Percentiles rank a stretch among this genome's conserved stretches.
Conservation (phyloP, 23 red algal species). For the Cyanidium caldarium region DNA sequence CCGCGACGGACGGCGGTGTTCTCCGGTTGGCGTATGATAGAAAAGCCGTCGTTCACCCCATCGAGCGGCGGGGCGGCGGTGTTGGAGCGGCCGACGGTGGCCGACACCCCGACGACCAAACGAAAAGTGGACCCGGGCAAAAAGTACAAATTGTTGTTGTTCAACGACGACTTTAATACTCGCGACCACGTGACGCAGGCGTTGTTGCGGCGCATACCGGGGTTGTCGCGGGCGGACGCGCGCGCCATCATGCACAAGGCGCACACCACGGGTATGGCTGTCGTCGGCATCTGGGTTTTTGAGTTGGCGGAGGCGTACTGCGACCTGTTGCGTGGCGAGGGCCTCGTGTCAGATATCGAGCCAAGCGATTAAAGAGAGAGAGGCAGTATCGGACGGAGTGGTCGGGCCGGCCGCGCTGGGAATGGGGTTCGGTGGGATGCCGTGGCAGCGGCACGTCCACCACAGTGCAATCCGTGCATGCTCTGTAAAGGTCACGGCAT, state of each 20-base stretch:
- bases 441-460: too few relatives aligned
- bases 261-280: constrained; percentile 47
- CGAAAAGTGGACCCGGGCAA: constrained; percentile 54
- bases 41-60: neutral
- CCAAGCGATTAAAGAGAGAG: constrained; percentile 6
- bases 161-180: constrained; percentile 54
- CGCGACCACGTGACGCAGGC: constrained; percentile 45
- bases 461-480: too few relatives aligned
- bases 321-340: constrained; percentile 55
- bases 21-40: too few relatives aligned
- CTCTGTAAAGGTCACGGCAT: too few relatives aligned
- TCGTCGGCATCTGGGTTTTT: constrained; percentile 73
- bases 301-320: constrained; percentile 70
- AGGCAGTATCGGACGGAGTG: too few relatives aligned
- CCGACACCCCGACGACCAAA: constrained; percentile 14
- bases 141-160: constrained; percentile 52
- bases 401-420: too few relatives aligned
- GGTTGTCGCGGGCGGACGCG: constrained; percentile 29
- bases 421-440: too few relatives aligned
- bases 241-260: constrained; percentile 54
- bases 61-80: neutral
- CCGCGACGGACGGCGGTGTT: too few relatives aligned
- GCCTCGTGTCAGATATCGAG: constrained; percentile 58
- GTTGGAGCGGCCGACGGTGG: neutral
- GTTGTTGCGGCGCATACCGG: constrained; percentile 53